Percentiles rank a stretch among this genome's conserved stretches.
Evolutionary conservation across 2,329 filamentous ascomycete species (phyloP).

Genomic region (Emmonsia crescens): DNA sequence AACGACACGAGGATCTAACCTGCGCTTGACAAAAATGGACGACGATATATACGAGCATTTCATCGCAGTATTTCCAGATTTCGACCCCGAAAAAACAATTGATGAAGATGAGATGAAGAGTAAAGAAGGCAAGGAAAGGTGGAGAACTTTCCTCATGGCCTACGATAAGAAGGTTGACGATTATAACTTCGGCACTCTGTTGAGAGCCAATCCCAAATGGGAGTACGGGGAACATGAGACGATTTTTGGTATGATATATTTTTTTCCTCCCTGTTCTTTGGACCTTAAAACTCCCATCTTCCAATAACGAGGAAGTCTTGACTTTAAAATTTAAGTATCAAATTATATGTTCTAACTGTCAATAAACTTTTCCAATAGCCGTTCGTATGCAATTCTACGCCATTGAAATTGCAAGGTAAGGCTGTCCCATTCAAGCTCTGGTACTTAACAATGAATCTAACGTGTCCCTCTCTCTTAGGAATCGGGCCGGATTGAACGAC

Average conservation of each 20-base stretch:
- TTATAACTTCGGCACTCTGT: constrained; percentile 95
- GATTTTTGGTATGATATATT: constrained; percentile 64
- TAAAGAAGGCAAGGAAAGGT: constrained; percentile 84
- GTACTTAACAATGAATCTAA: background rate
- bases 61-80: constrained; percentile 79
- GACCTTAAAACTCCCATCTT: background rate
- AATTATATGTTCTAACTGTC: background rate
- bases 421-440: constrained; percentile 3
- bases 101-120: constrained; percentile 97
- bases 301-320: background rate
- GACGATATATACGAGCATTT: constrained; percentile 91
- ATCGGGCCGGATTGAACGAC: constrained; percentile 82
- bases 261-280: background rate
- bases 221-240: constrained; percentile 85
- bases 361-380: constrained; percentile 26
- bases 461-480: constrained; percentile 39
- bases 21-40: constrained; percentile 88
- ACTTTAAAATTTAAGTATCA: background rate
- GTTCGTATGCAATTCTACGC: constrained; percentile 78
- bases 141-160: constrained; percentile 85
- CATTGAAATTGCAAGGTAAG: constrained; percentile 59
- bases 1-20: constrained; percentile 73
- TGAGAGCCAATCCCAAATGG: constrained; percentile 63
- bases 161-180: constrained; percentile 96
- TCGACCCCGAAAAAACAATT: constrained; percentile 69